phyloP scores from a whole-genome alignment of 805 yeast genomes.

The Kodamaea laetipori region DNA sequence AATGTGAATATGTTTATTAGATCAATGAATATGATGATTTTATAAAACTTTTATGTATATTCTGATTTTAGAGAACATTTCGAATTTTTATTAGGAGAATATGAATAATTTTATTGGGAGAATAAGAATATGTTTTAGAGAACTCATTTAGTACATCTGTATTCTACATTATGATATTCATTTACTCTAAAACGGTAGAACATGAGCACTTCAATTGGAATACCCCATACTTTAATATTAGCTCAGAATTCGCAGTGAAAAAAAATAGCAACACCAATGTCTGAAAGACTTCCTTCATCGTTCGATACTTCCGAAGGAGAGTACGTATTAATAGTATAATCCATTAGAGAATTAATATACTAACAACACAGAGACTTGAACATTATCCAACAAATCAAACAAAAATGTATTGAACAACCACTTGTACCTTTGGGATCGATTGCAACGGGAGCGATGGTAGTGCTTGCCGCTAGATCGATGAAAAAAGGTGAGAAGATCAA shows the following conservation, averaged over 20 bases:
- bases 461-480: constrained; percentile 74
- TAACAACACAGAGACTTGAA: constrained; percentile 30
- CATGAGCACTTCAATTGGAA: too few relatives aligned
- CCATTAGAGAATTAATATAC: background rate
- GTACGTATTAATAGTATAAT: constrained; percentile 40
- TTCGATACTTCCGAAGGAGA: constrained; percentile 48
- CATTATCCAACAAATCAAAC: constrained; percentile 57
- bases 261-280: constrained; percentile 2
- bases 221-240: background rate
- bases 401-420: constrained; percentile 81
- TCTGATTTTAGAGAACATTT: too few relatives aligned
- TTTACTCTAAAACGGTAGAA: too few relatives aligned
- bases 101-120: too few relatives aligned
- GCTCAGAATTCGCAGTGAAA: background rate
- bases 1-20: too few relatives aligned
- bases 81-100: too few relatives aligned
- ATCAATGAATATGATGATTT: too few relatives aligned
- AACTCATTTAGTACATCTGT: too few relatives aligned
- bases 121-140: too few relatives aligned
- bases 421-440: constrained; percentile 82
- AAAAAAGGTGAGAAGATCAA: constrained; percentile 68
- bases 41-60: too few relatives aligned
- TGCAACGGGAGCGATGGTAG: constrained; percentile 78
- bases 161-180: too few relatives aligned
- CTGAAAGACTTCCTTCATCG: constrained; percentile 46